Evolutionary conservation across 2,329 filamentous ascomycete genomes (phyloP).

Genomic region (Lojkania enalia): DNA sequence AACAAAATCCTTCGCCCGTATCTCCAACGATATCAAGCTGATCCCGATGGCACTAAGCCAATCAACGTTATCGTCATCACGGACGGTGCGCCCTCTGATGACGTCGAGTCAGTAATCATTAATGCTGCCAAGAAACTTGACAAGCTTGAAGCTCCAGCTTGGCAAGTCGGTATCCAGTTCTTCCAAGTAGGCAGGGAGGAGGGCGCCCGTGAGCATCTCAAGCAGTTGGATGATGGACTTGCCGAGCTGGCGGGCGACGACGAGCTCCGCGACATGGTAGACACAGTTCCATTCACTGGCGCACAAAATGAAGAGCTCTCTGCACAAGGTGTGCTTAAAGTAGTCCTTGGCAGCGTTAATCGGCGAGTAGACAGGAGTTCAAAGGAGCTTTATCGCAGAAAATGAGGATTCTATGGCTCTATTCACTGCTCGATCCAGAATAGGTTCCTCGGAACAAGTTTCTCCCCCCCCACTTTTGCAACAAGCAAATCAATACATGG

Average conservation of each 20-base stretch:
- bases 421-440: not conserved
- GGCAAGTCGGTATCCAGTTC: conserved; percentile 92
- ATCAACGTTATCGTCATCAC: conserved; percentile 93
- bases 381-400: conserved; percentile 35
- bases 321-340: conserved; percentile 76
- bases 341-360: conserved; percentile 77
- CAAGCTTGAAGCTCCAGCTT: conserved; percentile 67
- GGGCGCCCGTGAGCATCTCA: conserved; percentile 65
- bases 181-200: conserved; percentile 85
- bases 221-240: conserved; percentile 75
- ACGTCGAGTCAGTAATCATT: conserved; percentile 70
- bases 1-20: conserved; percentile 75
- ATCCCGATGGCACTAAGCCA: conserved; percentile 65
- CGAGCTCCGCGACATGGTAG: conserved; percentile 81
- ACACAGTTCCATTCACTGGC: conserved; percentile 77
- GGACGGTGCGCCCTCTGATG: conserved; percentile 80
- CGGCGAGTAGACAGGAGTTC: conserved; percentile 60
- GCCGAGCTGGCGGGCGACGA: conserved; percentile 55
- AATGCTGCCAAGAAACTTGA: conserved; percentile 71
- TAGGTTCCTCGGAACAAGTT: not conserved
- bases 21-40: conserved; percentile 57
- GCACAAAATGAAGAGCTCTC: conserved; percentile 59
- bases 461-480: not conserved
- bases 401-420: not conserved
- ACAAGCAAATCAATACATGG: not conserved